These are phyloP conservation scores for Phoenix dactylifera DNA, from an alignment of 176 grass and related monocot genomes.

Conservation along the genomic window DNA sequence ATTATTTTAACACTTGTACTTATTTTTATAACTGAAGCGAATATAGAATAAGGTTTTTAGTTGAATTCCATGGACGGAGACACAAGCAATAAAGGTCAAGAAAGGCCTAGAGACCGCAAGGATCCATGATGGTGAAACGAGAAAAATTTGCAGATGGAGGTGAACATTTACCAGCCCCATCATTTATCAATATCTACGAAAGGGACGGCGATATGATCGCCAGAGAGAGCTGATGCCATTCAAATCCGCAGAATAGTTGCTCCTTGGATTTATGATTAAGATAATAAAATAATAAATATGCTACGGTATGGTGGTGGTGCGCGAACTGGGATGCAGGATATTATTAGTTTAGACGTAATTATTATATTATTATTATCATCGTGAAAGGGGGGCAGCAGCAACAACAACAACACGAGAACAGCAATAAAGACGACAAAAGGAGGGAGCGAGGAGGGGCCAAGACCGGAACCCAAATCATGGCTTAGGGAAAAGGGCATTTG, in stretches of 20 bases:
- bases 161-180: background rate
- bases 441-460: constrained; percentile 8
- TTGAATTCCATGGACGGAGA: too few relatives aligned
- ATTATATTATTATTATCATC: background rate
- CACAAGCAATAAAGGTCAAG: background rate
- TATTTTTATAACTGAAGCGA: too few relatives aligned
- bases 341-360: too few relatives aligned
- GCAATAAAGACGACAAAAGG: constrained; percentile 21
- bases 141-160: background rate
- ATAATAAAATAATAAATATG: constrained; percentile 10
- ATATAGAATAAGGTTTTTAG: too few relatives aligned
- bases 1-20: too few relatives aligned
- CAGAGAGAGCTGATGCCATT: background rate
- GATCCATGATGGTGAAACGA: background rate
- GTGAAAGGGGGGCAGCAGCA: constrained; percentile 29
- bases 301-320: constrained; percentile 13
- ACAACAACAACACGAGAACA: constrained; percentile 14
- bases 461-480: too few relatives aligned
- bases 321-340: too few relatives aligned
- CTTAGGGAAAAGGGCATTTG: too few relatives aligned
- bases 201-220: background rate
- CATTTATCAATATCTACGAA: background rate
- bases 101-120: background rate
- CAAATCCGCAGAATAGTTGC: too few relatives aligned
- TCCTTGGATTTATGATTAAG: too few relatives aligned